These are phyloP conservation scores for Tripterygium wilfordii DNA, from an alignment of 177 flowering plant genomes.

Conservation along the genomic window DNA sequence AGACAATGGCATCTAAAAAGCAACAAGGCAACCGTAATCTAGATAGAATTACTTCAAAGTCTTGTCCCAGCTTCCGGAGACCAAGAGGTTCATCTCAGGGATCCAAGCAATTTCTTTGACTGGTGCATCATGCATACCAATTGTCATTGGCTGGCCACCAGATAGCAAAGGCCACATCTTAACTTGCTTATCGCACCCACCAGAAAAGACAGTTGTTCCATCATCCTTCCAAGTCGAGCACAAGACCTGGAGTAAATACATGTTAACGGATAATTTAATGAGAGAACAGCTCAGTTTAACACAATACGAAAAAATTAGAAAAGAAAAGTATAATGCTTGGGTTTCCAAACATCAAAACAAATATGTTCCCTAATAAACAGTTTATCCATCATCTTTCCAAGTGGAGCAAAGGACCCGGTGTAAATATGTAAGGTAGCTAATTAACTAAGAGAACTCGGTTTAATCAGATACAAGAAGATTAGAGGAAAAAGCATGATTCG, in stretches of 20 bases:
- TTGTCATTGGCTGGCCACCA: constrained; percentile 76
- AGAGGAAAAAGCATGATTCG: too few relatives aligned
- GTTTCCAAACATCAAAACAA: background rate
- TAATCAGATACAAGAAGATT: too few relatives aligned
- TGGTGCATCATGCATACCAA: constrained; percentile 95
- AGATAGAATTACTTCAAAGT: constrained; percentile 51
- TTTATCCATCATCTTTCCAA: too few relatives aligned
- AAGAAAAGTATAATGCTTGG: background rate
- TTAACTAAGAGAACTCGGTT: too few relatives aligned
- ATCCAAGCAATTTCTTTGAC: constrained; percentile 92
- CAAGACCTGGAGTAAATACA: constrained; percentile 70
- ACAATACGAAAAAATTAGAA: too few relatives aligned
- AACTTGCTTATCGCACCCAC: constrained; percentile 96
- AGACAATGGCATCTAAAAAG: too few relatives aligned
- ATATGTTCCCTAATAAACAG: too few relatives aligned
- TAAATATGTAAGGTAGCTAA: too few relatives aligned
- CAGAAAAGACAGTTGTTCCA: constrained; percentile 94
- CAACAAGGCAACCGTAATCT: background rate
- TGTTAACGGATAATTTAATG: too few relatives aligned
- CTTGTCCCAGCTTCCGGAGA: constrained; percentile 95
- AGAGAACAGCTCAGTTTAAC: too few relatives aligned
- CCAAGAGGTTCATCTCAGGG: constrained; percentile 81
- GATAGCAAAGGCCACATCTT: constrained; percentile 96
- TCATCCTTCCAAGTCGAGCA: constrained; percentile 99
- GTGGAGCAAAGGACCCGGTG: too few relatives aligned